phyloP scores from a whole-genome alignment of 257 asterid genomes.

The Penstemon davidsonii region DNA sequence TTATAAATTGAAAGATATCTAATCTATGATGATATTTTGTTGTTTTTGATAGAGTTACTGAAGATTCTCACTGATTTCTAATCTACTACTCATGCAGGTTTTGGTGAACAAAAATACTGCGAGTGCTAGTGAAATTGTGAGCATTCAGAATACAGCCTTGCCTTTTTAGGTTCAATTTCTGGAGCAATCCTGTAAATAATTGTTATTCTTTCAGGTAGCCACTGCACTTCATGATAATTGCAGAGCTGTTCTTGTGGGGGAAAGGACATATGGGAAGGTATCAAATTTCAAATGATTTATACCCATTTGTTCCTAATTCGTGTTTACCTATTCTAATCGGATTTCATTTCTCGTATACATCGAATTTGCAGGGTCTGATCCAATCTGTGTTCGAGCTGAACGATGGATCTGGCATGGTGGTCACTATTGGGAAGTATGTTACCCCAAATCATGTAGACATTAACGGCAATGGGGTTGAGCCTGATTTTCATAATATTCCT shows the following conservation, averaged over 20 bases:
- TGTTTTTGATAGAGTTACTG: neutral
- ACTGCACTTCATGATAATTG: slow-evolving; percentile 99
- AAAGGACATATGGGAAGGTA: slow-evolving; percentile 96
- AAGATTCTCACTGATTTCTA: neutral
- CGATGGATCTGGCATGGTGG: slow-evolving; percentile 94
- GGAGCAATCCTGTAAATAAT: slow-evolving; percentile 18
- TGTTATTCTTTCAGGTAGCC: slow-evolving; percentile 72
- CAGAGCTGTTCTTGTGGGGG: slow-evolving; percentile 96
- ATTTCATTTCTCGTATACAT: slow-evolving; percentile 1
- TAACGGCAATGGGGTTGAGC: slow-evolving; percentile 87
- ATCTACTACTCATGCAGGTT: slow-evolving; percentile 59
- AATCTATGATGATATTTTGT: neutral
- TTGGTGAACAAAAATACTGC: slow-evolving; percentile 95
- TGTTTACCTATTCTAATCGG: slow-evolving; percentile 5
- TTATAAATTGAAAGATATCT: slow-evolving; percentile 14
- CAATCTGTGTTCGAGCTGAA: slow-evolving; percentile 96
- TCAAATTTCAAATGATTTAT: slow-evolving; percentile 22
- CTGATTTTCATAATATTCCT: slow-evolving; percentile 84
- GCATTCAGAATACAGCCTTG: slow-evolving; percentile 37
- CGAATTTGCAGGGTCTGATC: slow-evolving; percentile 73
- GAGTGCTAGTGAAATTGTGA: slow-evolving; percentile 99
- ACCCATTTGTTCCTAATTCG: neutral
- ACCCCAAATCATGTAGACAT: slow-evolving; percentile 88
- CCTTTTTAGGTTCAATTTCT: slow-evolving; percentile 16
- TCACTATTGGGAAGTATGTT: slow-evolving; percentile 93